phyloP scores from a whole-genome alignment of 2,329 filamentous ascomycete genomes.

The Colletotrichum spaethianum region DNA sequence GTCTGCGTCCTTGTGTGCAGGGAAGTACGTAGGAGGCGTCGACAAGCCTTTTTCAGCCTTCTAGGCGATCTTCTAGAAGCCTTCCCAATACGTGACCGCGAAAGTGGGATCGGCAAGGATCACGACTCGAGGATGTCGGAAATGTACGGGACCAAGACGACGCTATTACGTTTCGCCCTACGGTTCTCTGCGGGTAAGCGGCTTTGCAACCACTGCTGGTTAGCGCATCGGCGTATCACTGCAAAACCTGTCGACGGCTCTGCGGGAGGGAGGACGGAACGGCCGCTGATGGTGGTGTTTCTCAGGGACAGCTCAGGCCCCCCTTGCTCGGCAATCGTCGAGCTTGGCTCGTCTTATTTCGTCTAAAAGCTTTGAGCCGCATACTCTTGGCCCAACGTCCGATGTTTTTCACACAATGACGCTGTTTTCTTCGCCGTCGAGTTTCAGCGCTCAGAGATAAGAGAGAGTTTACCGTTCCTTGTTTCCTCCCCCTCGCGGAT shows the following conservation, averaged over 20 bases:
- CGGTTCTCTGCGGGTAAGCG: constrained; percentile 18
- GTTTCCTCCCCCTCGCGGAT: not conserved
- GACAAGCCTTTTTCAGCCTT: constrained; percentile 26
- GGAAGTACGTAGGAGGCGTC: constrained; percentile 29
- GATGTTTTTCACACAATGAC: not conserved
- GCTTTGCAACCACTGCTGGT: constrained; percentile 18
- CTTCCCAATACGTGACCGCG: constrained; percentile 27
- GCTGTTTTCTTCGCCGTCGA: not conserved
- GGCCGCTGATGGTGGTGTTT: constrained; percentile 17
- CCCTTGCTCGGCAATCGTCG: constrained; percentile 35
- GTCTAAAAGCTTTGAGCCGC: constrained; percentile 32
- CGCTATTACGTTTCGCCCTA: constrained; percentile 36
- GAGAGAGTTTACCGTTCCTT: too few species aligned
- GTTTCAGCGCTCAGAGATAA: constrained; percentile 4
- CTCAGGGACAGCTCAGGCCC: constrained; percentile 12
- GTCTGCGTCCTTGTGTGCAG: not conserved
- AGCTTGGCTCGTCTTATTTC: constrained; percentile 25
- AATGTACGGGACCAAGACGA: constrained; percentile 29
- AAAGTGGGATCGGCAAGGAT: constrained; percentile 18
- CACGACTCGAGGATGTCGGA: constrained; percentile 33
- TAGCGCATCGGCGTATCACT: constrained; percentile 20
- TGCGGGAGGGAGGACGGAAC: not conserved
- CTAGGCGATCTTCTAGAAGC: constrained; percentile 39
- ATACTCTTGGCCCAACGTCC: constrained; percentile 38
- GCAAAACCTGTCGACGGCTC: constrained; percentile 1